Evolutionary conservation across 2,329 filamentous ascomycete species (phyloP), one percentile per base, ranked within the genome.

Genomic region (Colletotrichum sublineola): DNA sequence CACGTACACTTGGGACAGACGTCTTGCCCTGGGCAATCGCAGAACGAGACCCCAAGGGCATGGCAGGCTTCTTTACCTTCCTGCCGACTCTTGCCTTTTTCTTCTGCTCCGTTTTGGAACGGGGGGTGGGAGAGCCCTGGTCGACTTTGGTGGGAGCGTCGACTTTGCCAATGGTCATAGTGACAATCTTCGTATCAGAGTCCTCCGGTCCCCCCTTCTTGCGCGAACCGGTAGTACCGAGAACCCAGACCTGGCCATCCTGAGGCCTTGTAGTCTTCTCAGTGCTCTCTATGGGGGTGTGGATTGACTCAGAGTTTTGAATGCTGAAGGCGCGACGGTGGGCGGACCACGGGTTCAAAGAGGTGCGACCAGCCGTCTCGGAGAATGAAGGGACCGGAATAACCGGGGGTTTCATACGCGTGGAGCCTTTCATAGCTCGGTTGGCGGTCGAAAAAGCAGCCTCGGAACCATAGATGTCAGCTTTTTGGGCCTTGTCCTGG

Each of bases 121-220:
- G 44, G 40, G 61, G 66, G 5, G 62, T 58, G 8, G 71, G 61
- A 14, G 50, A 62, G 14, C 53, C 62, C 50, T 71, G 62, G 18
- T 73, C 62, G 1, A 44, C 46, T 36, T 73, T 46, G 29, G 57
- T 38, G 12, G 67, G 61, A 15, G 62, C 61, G 20, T 52, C 50
- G 29, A 67, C 56, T 24, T 67, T 73, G 20, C 68, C 71, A 40
- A 58, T 71, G 11, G 56, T 58, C 57, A 58, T 57, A 38, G 44
- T 60, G 5, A 63, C 24, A 40, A 38, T 46, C 29, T 60, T 68
- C 20, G 53, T 36, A 40, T 46, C 55, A 6, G 38, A 29, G 11
- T 31, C 33, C 1, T 15, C 44, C 14, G 20, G 14, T 15, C 55
- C 55, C 15, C 33, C 53, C 20, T 61, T 63, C 53, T 72, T 65